These are phyloP conservation scores for Pseudogymnoascus sp. DNA, from an alignment of 2,329 filamentous ascomycete genomes.

Conservation along the genomic window DNA sequence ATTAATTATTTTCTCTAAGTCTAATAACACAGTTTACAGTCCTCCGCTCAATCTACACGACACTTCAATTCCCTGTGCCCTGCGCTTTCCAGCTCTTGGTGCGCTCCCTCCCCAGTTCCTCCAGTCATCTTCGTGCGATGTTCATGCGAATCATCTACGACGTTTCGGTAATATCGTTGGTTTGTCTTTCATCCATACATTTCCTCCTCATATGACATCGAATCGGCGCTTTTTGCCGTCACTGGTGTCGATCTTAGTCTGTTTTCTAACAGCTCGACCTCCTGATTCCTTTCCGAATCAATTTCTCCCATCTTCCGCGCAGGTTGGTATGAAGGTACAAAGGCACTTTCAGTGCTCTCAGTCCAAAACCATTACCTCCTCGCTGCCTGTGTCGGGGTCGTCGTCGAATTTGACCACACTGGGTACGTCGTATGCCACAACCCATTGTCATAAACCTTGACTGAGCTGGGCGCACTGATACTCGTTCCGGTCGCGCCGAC, in stretches of 20 bases:
- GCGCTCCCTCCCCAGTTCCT: slow-evolving; percentile 14
- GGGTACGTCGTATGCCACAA: slow-evolving; percentile 27
- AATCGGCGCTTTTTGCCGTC: background rate
- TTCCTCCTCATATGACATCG: background rate
- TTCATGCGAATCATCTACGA: background rate
- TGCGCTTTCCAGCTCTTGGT: slow-evolving; percentile 28
- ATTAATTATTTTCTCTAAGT: background rate
- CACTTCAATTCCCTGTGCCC: slow-evolving; percentile 9
- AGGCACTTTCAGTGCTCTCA: background rate
- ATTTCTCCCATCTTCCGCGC: background rate
- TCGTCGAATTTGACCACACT: slow-evolving; percentile 10
- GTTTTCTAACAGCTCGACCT: background rate
- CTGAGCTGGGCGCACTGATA: background rate
- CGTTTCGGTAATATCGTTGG: background rate
- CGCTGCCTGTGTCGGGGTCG: background rate
- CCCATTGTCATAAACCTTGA: slow-evolving; percentile 23
- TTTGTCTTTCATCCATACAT: background rate
- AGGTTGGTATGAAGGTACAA: background rate
- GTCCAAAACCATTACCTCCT: background rate
- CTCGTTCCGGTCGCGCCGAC: background rate
- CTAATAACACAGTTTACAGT: background rate
- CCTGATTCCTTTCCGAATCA: background rate
- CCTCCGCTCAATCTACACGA: background rate
- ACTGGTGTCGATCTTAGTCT: background rate
- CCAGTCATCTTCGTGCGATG: background rate